Percentiles rank a stretch among this genome's conserved stretches.
phyloP scores from a whole-genome alignment of 352 stramenopile species.

The Globisporangium heterothallicum region DNA sequence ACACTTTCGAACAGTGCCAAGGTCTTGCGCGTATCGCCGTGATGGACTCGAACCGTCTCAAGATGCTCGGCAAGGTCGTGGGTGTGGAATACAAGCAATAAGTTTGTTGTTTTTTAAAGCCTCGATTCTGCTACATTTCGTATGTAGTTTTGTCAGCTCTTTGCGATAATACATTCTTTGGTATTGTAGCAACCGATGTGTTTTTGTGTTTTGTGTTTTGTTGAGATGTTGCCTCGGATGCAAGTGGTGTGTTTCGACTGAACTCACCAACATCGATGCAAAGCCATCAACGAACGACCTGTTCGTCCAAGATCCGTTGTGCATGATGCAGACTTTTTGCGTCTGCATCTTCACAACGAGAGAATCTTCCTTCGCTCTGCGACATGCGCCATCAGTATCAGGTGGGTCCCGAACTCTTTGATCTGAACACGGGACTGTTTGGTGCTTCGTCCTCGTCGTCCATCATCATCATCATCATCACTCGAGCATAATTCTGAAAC shows the following conservation, averaged over 20 bases:
- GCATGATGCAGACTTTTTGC: too few species aligned
- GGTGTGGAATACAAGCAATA: slow-evolving; percentile 37
- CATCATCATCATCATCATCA: too few species aligned
- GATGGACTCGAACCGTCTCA: slow-evolving; percentile 83
- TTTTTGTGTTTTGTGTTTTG: neutral
- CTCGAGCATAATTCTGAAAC: too few species aligned
- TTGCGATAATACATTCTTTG: neutral
- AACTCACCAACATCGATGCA: too few species aligned
- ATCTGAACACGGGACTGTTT: too few species aligned
- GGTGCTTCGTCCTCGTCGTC: too few species aligned
- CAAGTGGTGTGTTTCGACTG: neutral
- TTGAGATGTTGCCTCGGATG: neutral
- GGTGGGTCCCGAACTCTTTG: too few species aligned
- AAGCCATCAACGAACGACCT: too few species aligned
- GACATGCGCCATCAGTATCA: too few species aligned
- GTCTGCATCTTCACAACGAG: too few species aligned
- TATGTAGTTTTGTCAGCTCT: neutral
- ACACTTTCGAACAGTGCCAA: slow-evolving; percentile 71
- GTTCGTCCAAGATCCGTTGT: too few species aligned
- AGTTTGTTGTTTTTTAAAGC: slow-evolving; percentile 9
- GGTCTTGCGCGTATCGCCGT: slow-evolving; percentile 78
- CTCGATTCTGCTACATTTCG: neutral
- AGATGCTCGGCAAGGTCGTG: slow-evolving; percentile 80
- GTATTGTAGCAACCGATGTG: neutral
- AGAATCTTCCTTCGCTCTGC: too few species aligned